Evolutionary conservation across 2,329 filamentous ascomycete species (phyloP), one percentile per base, ranked within the genome.

Genomic region (Xylaria sp.): DNA sequence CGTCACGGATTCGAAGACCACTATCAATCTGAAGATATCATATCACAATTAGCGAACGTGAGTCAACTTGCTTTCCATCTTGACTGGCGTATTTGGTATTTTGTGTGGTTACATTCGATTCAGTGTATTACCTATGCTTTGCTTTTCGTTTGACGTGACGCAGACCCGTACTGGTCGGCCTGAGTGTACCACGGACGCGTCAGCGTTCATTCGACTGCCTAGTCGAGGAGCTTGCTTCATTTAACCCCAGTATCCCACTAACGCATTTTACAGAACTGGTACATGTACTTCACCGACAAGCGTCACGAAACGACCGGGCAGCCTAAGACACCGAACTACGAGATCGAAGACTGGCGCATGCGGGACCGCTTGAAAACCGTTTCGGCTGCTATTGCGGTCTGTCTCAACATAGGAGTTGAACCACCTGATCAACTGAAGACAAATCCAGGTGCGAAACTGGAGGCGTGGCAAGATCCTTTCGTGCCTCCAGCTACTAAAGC

Each of bases 281-380:
- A 97, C 82, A 98, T 98, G 94, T 99, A 99, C 79, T 99, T 92
- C 78, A 97, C 94, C 67, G 95, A 99, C 78, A 98, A 98, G 78
- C 90, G 94, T 56, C 95, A 99, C 78, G 95, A 98, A 76, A 95
- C 92, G 21, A 94, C 92, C 37, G 95, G 93, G 21, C 92, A 94
- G 69, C 92, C 93, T 15, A 92, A 93, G 74, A 84, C 87, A 55
- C 84, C 83, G 17, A 77, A 80, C 25, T 86, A 86, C 69, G 83
- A 87, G 66, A 80, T 96, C 5, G 91, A 96, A 74, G 95, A 98
- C 76, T 99, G 95, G 95, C 90, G 95, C 61, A 97, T 98, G 91
- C 89, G 93, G 70, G 95, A 99, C 76, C 87, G 95, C 14, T 83
- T 98, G 65, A 99, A 99, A 81, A 99, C 95, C 0, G 94, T 99